Conservation (phyloP, 345 rosid genomes). For the Angophora floribunda region DNA sequence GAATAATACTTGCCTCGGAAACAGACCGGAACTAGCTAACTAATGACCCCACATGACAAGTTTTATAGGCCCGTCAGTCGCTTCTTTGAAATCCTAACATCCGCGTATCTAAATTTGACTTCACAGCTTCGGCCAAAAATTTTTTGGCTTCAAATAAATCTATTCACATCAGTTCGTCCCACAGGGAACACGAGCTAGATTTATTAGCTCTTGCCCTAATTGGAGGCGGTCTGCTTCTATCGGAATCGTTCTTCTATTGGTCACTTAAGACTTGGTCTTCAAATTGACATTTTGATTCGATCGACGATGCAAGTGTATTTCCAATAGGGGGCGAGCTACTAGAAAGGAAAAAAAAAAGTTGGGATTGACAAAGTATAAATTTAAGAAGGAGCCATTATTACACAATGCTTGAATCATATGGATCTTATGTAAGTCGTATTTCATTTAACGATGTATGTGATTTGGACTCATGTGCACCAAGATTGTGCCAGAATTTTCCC, state of each 20-base stretch:
- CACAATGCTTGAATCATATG: not conserved
- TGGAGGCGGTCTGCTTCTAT: not conserved
- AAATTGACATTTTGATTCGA: not conserved
- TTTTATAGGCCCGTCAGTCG: not conserved
- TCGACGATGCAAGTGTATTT: not conserved
- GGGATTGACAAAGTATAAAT: not conserved
- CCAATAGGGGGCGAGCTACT: not conserved
- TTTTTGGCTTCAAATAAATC: not conserved
- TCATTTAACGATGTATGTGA: not conserved
- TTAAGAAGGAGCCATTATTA: not conserved
- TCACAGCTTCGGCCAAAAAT: not conserved
- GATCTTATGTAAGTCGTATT: not conserved
- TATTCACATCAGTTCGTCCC: not conserved
- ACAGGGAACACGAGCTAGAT: not conserved
- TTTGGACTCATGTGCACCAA: not conserved
- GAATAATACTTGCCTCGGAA: not conserved
- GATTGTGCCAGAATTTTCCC: not conserved
- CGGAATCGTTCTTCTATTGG: not conserved
- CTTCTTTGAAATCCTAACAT: not conserved
- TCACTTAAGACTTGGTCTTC: not conserved
- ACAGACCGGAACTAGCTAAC: not conserved
- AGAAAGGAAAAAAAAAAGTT: not conserved
- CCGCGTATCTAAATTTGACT: not conserved
- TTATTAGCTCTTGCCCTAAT: not conserved
- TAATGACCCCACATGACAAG: not conserved